Evolutionary conservation across 2,329 filamentous ascomycete genomes (phyloP), one percentile per base, ranked within the genome.

Genomic region (Exophiala xenobiotica): DNA sequence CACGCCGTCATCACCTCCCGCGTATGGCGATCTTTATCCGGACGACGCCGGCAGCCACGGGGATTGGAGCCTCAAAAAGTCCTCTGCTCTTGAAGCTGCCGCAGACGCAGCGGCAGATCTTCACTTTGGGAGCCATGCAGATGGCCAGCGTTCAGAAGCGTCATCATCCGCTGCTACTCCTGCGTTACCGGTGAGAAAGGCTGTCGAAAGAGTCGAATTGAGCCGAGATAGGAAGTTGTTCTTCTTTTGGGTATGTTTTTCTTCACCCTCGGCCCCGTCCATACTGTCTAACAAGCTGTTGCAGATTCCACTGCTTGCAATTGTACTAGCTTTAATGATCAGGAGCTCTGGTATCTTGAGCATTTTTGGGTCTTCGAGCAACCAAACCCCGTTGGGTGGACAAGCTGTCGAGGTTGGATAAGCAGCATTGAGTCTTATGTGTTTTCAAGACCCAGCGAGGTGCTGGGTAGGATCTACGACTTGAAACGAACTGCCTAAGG

Each of bases 1-100:
- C 16, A 71, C 70, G 31, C 69, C 80, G 7, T 72, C 76, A 3
- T 75, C 80, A 24, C 87, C 87, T 6, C 88, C 88, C 7, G 81
- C 88, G 0, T 93, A 93, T 59, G 84, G 90, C 46, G 88, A 91
- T 41, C 80, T 93, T 22, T 93, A 83, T 66, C 88, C 87, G 1
- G 71, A 73, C 4, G 65, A 67, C 33, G 65, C 70, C 19, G 67
- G 67, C 24, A 61, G 61, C 18, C 67, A 66, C 49, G 67, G 65
- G 38, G 70, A 74, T 39, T 65, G 63, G 29, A 70, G 70, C 22
- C 61, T 73, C 5, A 75, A 76, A 51, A 73, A 73, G 49, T 65
- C 65, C 7, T 71, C 68, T n/a, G 60, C 72, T 33, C 45, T 74
- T 9, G 67, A 66, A 48, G 73, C 73, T 5, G 72, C 70, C 16